phyloP scores from a whole-genome alignment of 2,329 filamentous ascomycete species.

The Byssothecium circinans region DNA sequence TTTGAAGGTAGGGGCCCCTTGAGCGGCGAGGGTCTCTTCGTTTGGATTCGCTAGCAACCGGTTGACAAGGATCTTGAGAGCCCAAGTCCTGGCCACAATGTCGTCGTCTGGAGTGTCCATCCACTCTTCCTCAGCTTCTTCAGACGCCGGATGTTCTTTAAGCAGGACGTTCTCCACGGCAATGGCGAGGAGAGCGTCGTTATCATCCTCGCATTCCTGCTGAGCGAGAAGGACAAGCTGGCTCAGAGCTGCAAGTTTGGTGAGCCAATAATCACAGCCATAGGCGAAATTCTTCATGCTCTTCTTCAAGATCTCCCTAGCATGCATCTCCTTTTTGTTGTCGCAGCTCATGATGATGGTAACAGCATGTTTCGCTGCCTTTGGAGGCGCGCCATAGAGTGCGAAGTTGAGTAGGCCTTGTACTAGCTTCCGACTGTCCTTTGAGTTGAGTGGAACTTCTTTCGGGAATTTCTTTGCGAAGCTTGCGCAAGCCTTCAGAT shows the following conservation, averaged over 20 bases:
- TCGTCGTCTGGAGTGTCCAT: slow-evolving; percentile 72
- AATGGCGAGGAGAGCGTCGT: slow-evolving; percentile 77
- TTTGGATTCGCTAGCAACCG: slow-evolving; percentile 65
- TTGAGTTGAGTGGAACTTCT: slow-evolving; percentile 66
- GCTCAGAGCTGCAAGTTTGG: slow-evolving; percentile 69
- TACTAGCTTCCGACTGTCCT: slow-evolving; percentile 72
- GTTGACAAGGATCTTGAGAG: slow-evolving; percentile 84
- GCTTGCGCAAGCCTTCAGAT: slow-evolving; percentile 88
- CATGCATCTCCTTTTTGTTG: slow-evolving; percentile 79
- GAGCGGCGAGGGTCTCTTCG: slow-evolving; percentile 50
- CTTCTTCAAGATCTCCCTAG: slow-evolving; percentile 78
- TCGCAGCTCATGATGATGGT: slow-evolving; percentile 81
- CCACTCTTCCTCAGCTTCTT: slow-evolving; percentile 56
- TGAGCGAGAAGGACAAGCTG: slow-evolving; percentile 76
- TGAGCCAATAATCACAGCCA: slow-evolving; percentile 71
- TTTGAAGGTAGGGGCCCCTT: slow-evolving; percentile 70
- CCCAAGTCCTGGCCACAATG: slow-evolving; percentile 78
- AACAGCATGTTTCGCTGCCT: slow-evolving; percentile 89
- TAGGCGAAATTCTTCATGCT: slow-evolving; percentile 75
- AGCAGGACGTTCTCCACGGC: slow-evolving; percentile 74
- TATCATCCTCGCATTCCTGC: slow-evolving; percentile 68
- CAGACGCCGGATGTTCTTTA: slow-evolving; percentile 60
- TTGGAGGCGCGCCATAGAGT: slow-evolving; percentile 75
- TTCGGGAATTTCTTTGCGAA: slow-evolving; percentile 85
- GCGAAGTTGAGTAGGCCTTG: slow-evolving; percentile 83